Evolutionary conservation across 2,329 filamentous ascomycete species (phyloP), one percentile per base, ranked within the genome.

Genomic region (Westerdykella sp.): DNA sequence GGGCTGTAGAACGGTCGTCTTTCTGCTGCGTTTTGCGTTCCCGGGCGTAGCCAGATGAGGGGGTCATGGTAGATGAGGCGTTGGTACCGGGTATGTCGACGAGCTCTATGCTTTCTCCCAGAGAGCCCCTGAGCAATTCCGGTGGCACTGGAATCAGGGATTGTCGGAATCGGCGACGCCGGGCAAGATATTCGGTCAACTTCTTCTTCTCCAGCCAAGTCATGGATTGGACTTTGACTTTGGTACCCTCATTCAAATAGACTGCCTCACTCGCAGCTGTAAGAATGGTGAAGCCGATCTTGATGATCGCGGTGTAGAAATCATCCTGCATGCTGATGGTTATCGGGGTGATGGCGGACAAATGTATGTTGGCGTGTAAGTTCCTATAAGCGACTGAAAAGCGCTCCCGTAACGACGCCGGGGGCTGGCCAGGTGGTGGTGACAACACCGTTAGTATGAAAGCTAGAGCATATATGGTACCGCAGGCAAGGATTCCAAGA

Each of bases 211-310:
- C 93, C 3, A 97, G 72, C 91, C 93, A 98, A 0, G 93, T 96
- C 68, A 83, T 83, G 30, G 77, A 73, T 50, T 82, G 81, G 2
- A 95, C 73, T 47, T 80, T 83, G 40, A 97, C 81, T 1, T 77
- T 77, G 34, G 80, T 80, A 37, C 91, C 91, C 66, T 97, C 91
- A 48, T 96, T 95, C 10, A 98, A 73, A 60, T 95, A 97, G 0
- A 97, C 93, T 3, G 91, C 91, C 66, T 97, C 90, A 56, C 88
- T 95, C 1, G 93, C 93, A 66, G 94, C 91, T 1, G 88, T 95
- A 47, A 97, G 80, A 11, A 91, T 83, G 10, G 83, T 83, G 60
- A 96, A 96, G 0, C 93, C 93, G 30, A 88, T 80, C 46, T 90
- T 83, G 3, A 97, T 75, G 4, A 97, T 73, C 0, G 88, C 86